A percentile compares a stretch with the other conserved stretches of the same genome.
Conservation (phyloP, 495 filamentous ascomycete species). For the Podospora sp. region DNA sequence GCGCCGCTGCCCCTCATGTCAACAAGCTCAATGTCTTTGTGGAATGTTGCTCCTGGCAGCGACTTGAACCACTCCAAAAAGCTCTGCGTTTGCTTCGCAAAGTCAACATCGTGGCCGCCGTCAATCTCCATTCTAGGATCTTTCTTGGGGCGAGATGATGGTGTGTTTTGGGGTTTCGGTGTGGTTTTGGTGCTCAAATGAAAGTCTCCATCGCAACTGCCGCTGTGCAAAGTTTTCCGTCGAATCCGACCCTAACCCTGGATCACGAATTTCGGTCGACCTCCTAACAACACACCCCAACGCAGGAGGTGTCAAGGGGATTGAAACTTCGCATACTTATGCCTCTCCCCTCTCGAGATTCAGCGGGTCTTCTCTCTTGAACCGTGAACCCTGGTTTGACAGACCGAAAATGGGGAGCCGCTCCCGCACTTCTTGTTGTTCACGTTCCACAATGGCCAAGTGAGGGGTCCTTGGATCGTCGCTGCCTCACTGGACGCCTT, state of each 20-base stretch:
- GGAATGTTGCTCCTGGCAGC: slow-evolving; percentile 51
- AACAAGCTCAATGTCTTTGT: slow-evolving; percentile 44
- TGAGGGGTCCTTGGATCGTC: too few relatives aligned
- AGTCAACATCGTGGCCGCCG: slow-evolving; percentile 25
- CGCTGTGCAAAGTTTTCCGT: not conserved
- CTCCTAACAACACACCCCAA: too few relatives aligned
- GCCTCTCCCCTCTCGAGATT: too few relatives aligned
- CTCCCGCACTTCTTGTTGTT: too few relatives aligned
- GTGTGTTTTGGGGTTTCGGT: not conserved
- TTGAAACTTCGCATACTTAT: too few relatives aligned
- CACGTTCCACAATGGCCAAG: too few relatives aligned
- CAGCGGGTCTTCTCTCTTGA: too few relatives aligned
- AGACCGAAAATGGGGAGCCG: too few relatives aligned
- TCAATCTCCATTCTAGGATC: slow-evolving; percentile 26
- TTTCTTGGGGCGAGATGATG: not conserved
- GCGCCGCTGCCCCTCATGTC: slow-evolving; percentile 44
- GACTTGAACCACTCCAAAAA: slow-evolving; percentile 50
- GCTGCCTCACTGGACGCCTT: too few relatives aligned
- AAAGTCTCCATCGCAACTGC: not conserved
- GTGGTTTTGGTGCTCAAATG: not conserved
- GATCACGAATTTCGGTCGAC: not conserved
- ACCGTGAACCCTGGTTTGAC: too few relatives aligned
- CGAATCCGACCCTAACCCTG: not conserved
- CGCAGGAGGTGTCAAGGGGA: too few relatives aligned
- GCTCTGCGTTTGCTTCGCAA: slow-evolving; percentile 36